These are phyloP conservation scores for Aphanocladium album DNA, from an alignment of 2,329 filamentous ascomycete genomes.

Conservation along the genomic window DNA sequence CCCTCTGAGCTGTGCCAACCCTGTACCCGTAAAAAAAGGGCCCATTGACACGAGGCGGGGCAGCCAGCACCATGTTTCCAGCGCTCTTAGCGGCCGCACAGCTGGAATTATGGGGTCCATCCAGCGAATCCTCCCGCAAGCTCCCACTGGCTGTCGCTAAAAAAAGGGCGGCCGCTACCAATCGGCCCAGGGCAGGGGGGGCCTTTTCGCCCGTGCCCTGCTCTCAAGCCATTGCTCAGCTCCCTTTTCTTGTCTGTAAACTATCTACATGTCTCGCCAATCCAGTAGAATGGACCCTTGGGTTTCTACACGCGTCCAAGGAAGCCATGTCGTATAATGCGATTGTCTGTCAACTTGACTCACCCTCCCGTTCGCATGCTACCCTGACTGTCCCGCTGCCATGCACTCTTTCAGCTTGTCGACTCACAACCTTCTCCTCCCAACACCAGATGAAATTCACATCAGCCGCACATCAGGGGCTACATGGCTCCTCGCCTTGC, in stretches of 20 bases:
- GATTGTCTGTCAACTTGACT: too few species aligned
- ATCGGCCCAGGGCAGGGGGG: neutral
- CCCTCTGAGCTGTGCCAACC: too few species aligned
- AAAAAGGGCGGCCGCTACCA: neutral
- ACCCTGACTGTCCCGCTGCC: neutral
- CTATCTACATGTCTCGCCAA: neutral
- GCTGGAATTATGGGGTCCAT: too few species aligned
- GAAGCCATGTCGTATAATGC: too few species aligned
- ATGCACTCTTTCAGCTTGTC: neutral
- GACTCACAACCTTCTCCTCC: neutral
- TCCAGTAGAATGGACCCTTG: neutral
- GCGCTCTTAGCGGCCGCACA: too few species aligned
- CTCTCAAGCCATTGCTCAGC: neutral
- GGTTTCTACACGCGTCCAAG: neutral
- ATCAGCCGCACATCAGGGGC: constrained; percentile 4
- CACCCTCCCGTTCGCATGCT: too few species aligned
- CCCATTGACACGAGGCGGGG: neutral
- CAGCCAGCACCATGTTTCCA: neutral
- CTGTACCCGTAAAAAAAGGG: neutral
- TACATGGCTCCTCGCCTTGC: neutral
- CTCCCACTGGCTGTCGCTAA: neutral
- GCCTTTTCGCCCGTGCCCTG: neutral
- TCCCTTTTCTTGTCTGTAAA: neutral
- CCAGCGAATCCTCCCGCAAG: neutral
- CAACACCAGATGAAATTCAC: neutral